Conservation (phyloP, 2,329 filamentous ascomycete species). For the Aspergillus luchuensis region DNA sequence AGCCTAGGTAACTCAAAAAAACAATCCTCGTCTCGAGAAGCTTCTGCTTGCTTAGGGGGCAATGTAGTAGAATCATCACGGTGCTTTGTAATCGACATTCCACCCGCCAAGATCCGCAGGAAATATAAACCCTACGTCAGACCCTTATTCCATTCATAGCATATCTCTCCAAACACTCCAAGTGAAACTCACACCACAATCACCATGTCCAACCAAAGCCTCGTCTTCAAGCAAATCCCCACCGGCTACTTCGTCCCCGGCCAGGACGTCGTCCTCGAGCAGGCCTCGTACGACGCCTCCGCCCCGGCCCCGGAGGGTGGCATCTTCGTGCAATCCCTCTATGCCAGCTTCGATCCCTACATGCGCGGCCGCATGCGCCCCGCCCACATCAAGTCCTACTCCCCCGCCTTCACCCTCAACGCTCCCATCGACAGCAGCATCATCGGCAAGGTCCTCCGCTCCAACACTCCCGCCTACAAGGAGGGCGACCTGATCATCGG, state of each 20-base stretch:
- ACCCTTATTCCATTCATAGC: not conserved
- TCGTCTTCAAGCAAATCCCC: slow-evolving; percentile 73
- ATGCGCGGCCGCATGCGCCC: slow-evolving; percentile 77
- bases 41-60: not conserved
- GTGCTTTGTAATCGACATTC: slow-evolving; percentile 3
- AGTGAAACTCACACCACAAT: not conserved
- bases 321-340: slow-evolving; percentile 69
- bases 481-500: slow-evolving; percentile 67
- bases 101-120: too few species aligned
- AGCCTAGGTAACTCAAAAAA: not conserved
- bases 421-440: slow-evolving; percentile 65
- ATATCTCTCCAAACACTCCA: too few species aligned
- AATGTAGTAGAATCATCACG: too few species aligned
- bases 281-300: slow-evolving; percentile 65
- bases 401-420: slow-evolving; percentile 62
- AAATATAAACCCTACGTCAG: not conserved
- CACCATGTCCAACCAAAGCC: slow-evolving; percentile 64
- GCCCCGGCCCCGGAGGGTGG: slow-evolving; percentile 63
- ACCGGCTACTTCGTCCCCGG: slow-evolving; percentile 67
- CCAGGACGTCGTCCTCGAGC: slow-evolving; percentile 69
- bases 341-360: slow-evolving; percentile 81
- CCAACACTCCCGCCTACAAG: slow-evolving; percentile 63
- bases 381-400: slow-evolving; percentile 66
- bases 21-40: not conserved
- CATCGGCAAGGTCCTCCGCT: slow-evolving; percentile 71